Evolutionary conservation across 257 asterid genomes (phyloP), one percentile per base, ranked within the genome.

Genomic region (Plantago ovata): DNA sequence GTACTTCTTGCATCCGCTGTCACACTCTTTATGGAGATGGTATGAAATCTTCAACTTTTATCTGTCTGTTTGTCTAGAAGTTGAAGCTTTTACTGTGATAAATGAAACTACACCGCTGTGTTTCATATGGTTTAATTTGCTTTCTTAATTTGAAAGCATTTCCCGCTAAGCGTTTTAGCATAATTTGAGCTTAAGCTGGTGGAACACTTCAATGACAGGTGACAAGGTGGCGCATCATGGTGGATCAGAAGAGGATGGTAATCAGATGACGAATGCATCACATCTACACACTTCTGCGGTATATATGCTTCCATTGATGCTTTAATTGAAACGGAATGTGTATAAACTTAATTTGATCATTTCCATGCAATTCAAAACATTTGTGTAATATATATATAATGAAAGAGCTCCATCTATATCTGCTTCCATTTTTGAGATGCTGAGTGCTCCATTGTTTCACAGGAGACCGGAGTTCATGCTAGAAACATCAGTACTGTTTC

Each of bases 401-500:
- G 32, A 32, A 3, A 28, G 4, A 28, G 2, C 5, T 2, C 32
- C 32, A 28, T 28, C 2, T 28, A 8, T 28, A 6, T 28, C 36
- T 28, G 7, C 36, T 1, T 28, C 1, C 36, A 28, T 8, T 1
- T 28, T 28, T 28, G 36, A 28, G 36, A 3, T 28, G 7, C 36
- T 28, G 4, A 3, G 1, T 3, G 5, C 18, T 46, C 32, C 55
- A 58, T 51, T 69, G 65, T n/a, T n/a, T n/a, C n/a, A n/a, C 82
- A 92, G 98, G 95, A 92, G 52, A 62, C 65, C 53, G 95, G 96
- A 53, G 62, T 82, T 75, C 98, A 93, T 73, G 98, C 97, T 63
- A 84, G 98, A 75, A 86, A 83, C 62, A 53, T 82, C 10, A 92
- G 98, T 59, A 81, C 80, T 59, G 95, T 93, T 69, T 92, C 98